Percentiles rank a stretch among this genome's conserved stretches.
These are phyloP conservation scores for Penicillium sp. DNA, from an alignment of 2,329 filamentous ascomycete species.

Conservation along the genomic window DNA sequence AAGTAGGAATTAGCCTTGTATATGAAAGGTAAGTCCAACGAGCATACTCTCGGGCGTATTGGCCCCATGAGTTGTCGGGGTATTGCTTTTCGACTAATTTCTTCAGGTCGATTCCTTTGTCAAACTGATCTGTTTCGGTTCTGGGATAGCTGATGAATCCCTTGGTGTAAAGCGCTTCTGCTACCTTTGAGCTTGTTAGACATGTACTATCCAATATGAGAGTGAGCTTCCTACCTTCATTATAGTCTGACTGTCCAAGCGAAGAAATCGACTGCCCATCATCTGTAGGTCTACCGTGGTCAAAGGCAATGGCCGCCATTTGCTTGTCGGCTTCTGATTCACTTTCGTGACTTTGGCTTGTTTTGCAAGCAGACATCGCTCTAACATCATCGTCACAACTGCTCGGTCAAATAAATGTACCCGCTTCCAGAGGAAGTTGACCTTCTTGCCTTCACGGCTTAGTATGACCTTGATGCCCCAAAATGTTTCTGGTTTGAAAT, in stretches of 20 bases:
- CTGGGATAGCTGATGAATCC: constrained; percentile 97
- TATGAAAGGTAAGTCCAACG: not conserved
- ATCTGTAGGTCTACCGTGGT: constrained; percentile 97
- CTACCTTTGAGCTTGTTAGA: constrained; percentile 43
- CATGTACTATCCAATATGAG: not conserved
- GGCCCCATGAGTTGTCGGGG: constrained; percentile 72
- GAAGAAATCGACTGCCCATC: constrained; percentile 81
- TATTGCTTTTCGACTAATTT: constrained; percentile 80
- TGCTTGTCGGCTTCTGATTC: constrained; percentile 84
- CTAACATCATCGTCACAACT: constrained; percentile 75
- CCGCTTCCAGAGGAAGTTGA: constrained; percentile 80
- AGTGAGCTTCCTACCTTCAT: constrained; percentile 60
- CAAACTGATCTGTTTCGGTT: constrained; percentile 95
- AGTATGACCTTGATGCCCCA: constrained; percentile 89
- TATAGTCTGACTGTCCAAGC: constrained; percentile 85
- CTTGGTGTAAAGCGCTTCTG: constrained; percentile 85
- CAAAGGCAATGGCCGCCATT: constrained; percentile 88
- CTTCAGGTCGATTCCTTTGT: constrained; percentile 80
- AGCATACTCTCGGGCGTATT: constrained; percentile 66
- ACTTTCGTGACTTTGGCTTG: constrained; percentile 79
- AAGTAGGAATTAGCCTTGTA: constrained; percentile 1
- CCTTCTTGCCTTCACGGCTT: constrained; percentile 70
- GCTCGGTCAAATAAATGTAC: constrained; percentile 84
- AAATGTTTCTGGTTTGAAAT: constrained; percentile 88
- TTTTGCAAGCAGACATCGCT: constrained; percentile 75